Evolutionary conservation across 345 rosid genomes (phyloP), one percentile per base, ranked within the genome.

Genomic region (Odontarrhena argentea): DNA sequence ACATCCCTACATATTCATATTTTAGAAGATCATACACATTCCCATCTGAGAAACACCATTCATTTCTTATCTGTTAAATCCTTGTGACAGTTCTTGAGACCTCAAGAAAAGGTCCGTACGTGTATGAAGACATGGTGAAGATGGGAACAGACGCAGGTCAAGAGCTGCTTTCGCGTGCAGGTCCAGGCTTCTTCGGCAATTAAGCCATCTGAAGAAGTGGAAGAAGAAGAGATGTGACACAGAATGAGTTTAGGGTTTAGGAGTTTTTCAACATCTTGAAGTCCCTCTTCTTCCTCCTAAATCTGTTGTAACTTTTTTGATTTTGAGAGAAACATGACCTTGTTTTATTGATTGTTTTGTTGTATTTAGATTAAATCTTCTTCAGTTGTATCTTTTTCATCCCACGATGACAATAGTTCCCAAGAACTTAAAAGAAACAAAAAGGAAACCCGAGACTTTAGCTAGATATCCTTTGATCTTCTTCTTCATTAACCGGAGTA

Each of bases 141-240:
- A 86, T 89, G 90, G 99, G 96, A 58, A 86, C 79, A 72, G 97
- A 91, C 73, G 97, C 97, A 0, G 99, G 99, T 47, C 74, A 87
- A 63, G 97, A 94, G 75, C 87, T 94, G 51, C 99, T 91, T 56
- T 81, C 87, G 9, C 79, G 48, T 46, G 88, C 91, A 52, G 96
- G 97, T 58, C 93, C 90, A 28, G 88, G 96, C 70, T 94, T 94
- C 82, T 94, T 91, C 40, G 77, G 86, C 69, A 68, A 67, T 55
- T 87, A 70, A 81, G 67, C 74, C 49, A 57, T 58, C 60, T 2
- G 5, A 24, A 51, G 68, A 62, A 62, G 65, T 57, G 32, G 70
- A 56, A 43, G 43, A 60, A 8, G 62, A 72, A 55, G 64, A 51
- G 47, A 12, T 48, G 77, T 62, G 41, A 62, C 40, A 34, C 43